Evolutionary conservation across 2,329 filamentous ascomycete genomes (phyloP).

Genomic region (Aspergillus cejpii): DNA sequence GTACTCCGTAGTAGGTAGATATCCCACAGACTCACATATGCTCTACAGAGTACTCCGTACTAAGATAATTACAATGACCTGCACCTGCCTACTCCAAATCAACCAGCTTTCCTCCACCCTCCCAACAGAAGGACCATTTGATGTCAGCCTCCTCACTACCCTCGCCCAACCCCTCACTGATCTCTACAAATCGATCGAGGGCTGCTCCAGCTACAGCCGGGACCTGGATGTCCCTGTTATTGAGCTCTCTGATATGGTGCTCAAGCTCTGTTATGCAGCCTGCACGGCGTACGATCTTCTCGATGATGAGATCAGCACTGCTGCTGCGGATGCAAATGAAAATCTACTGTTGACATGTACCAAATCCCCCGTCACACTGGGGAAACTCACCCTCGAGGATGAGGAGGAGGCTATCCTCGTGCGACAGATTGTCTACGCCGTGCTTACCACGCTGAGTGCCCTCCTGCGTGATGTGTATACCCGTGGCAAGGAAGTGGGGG

Average conservation of each 20-base stretch:
- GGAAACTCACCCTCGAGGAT: neutral
- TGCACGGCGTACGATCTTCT: constrained; percentile 1
- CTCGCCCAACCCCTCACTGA: constrained; percentile 1
- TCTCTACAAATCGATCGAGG: neutral
- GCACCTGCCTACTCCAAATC: constrained; percentile 1
- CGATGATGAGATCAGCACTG: neutral
- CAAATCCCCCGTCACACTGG: constrained; percentile 2
- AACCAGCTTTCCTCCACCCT: constrained; percentile 1
- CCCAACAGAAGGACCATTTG: neutral
- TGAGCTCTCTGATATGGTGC: neutral
- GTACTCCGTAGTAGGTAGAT: too few relatives aligned
- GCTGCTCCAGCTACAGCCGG: neutral
- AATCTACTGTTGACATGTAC: neutral
- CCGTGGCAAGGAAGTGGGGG: neutral
- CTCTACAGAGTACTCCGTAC: too few relatives aligned
- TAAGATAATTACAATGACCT: neutral
- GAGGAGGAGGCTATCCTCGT: constrained; percentile 5
- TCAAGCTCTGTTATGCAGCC: constrained; percentile 2
- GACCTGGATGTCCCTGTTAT: neutral
- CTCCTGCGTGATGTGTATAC: constrained; percentile 3
- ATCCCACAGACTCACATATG: too few relatives aligned
- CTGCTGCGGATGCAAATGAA: neutral
- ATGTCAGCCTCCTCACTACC: constrained; percentile 3
- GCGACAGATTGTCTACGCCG: constrained; percentile 1
- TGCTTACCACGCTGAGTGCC: neutral